Conservation (phyloP, 2,329 filamentous ascomycete species). For the Pseudogymnoascus sp. region DNA sequence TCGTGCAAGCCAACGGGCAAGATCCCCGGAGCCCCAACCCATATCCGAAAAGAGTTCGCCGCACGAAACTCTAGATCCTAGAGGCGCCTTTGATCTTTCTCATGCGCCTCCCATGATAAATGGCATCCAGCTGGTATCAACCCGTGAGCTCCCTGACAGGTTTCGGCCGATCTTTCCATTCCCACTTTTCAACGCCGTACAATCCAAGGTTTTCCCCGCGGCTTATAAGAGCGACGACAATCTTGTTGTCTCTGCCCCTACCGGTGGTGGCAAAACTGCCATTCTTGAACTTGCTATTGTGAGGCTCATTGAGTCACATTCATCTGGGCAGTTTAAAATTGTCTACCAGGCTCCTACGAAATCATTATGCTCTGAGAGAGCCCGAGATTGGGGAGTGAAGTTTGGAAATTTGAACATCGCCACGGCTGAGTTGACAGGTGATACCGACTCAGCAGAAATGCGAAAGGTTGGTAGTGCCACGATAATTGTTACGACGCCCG, state of each 20-base stretch:
- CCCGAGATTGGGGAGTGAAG: slow-evolving; percentile 70
- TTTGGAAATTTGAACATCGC: slow-evolving; percentile 60
- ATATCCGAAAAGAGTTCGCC: background rate
- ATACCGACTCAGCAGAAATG: slow-evolving; percentile 63
- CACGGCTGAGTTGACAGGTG: slow-evolving; percentile 74
- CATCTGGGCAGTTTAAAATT: slow-evolving; percentile 64
- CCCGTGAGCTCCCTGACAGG: slow-evolving; percentile 58
- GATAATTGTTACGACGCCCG: slow-evolving; percentile 80
- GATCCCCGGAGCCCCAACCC: background rate
- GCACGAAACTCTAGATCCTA: background rate
- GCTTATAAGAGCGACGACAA: slow-evolving; percentile 67
- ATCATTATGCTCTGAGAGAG: slow-evolving; percentile 69
- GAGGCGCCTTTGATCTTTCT: background rate
- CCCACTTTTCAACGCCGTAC: slow-evolving; percentile 70
- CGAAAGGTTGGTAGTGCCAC: slow-evolving; percentile 64
- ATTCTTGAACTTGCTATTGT: slow-evolving; percentile 79
- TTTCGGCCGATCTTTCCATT: slow-evolving; percentile 66
- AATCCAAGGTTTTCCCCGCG: slow-evolving; percentile 67
- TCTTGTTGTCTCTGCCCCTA: slow-evolving; percentile 72
- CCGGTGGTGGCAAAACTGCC: slow-evolving; percentile 78
- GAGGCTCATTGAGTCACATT: slow-evolving; percentile 51
- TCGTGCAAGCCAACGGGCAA: background rate
- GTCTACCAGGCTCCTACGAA: slow-evolving; percentile 83
- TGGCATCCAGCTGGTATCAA: slow-evolving; percentile 53
- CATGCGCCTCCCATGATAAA: slow-evolving; percentile 27